Conservation (phyloP, 495 filamentous ascomycete species). For the Symbiotaphrina buchneri region DNA sequence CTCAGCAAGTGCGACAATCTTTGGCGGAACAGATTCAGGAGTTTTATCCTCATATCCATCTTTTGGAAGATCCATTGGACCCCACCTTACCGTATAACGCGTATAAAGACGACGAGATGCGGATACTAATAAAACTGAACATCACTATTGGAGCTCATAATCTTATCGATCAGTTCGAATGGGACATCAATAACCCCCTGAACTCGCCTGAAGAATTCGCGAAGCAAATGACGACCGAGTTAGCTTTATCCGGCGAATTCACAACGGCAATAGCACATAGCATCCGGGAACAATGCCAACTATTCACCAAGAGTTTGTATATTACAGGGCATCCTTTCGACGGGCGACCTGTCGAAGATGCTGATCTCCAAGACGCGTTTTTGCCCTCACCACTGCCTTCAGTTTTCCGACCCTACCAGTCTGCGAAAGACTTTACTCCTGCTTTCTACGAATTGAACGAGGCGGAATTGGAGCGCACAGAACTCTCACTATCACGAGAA, state of each 20-base stretch:
- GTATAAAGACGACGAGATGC: slow-evolving; percentile 98
- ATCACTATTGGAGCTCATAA: slow-evolving; percentile 95
- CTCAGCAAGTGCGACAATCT: slow-evolving; percentile 55
- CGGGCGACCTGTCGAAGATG: slow-evolving; percentile 76
- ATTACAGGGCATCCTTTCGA: slow-evolving; percentile 88
- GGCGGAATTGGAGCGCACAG: slow-evolving; percentile 69
- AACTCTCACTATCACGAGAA: slow-evolving; percentile 81
- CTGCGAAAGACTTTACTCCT: slow-evolving; percentile 79
- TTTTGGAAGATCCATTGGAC: slow-evolving; percentile 78
- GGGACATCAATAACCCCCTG: slow-evolving; percentile 88
- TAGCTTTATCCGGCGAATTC: slow-evolving; percentile 90
- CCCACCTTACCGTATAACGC: slow-evolving; percentile 76
- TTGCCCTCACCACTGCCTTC: slow-evolving; percentile 63
- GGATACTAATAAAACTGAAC: slow-evolving; percentile 82
- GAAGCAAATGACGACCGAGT: slow-evolving; percentile 61
- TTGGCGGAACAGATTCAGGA: slow-evolving; percentile 81
- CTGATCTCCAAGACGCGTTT: slow-evolving; percentile 67
- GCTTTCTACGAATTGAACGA: slow-evolving; percentile 89
- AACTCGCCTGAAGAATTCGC: slow-evolving; percentile 95
- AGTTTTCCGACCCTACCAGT: slow-evolving; percentile 70
- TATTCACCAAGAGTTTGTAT: slow-evolving; percentile 85
- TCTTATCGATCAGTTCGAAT: slow-evolving; percentile 92
- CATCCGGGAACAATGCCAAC: slow-evolving; percentile 83
- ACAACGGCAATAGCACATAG: slow-evolving; percentile 93
- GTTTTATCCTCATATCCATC: slow-evolving; percentile 74